Percentiles rank a stretch among this genome's conserved stretches.
Conservation (phyloP, 495 filamentous ascomycete genomes). For the Elaphomyces granulatus region DNA sequence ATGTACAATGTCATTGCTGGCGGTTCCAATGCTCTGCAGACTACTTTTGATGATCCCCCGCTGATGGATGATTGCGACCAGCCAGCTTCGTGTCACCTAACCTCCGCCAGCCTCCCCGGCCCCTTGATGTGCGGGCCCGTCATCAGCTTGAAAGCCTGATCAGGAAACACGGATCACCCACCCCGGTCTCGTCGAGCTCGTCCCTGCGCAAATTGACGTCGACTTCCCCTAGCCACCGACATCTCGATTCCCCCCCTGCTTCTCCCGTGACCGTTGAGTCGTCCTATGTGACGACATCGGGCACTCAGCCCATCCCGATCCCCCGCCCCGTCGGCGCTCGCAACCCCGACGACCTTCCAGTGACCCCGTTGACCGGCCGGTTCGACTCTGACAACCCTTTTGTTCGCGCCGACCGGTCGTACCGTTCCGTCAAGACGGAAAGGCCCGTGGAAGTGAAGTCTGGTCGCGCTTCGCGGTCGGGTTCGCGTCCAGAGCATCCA, state of each 20-base stretch:
- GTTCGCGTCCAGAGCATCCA: neutral
- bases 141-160: conserved; percentile 56
- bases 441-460: conserved; percentile 13
- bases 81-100: neutral
- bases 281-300: conserved; percentile 11
- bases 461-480: conserved; percentile 4
- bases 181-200: conserved; percentile 52
- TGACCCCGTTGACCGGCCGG: conserved; percentile 32
- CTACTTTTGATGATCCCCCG: conserved; percentile 7
- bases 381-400: conserved; percentile 28
- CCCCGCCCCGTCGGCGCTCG: conserved; percentile 16
- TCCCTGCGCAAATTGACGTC: conserved; percentile 62
- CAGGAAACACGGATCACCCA: conserved; percentile 32
- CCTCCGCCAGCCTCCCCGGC: neutral
- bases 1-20: neutral
- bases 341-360: conserved; percentile 25
- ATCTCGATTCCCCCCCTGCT: conserved; percentile 41
- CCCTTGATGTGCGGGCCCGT: conserved; percentile 50
- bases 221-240: conserved; percentile 46
- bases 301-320: conserved; percentile 30
- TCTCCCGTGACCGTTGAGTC: conserved; percentile 13
- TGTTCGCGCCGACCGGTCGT: conserved; percentile 20
- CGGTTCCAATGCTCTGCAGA: conserved; percentile 5
- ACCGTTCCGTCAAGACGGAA: conserved; percentile 2
- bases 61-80: neutral